These are phyloP conservation scores for Boletellus deceptivus DNA, from an alignment of 1,284 basidiomycete species.

Conservation along the genomic window DNA sequence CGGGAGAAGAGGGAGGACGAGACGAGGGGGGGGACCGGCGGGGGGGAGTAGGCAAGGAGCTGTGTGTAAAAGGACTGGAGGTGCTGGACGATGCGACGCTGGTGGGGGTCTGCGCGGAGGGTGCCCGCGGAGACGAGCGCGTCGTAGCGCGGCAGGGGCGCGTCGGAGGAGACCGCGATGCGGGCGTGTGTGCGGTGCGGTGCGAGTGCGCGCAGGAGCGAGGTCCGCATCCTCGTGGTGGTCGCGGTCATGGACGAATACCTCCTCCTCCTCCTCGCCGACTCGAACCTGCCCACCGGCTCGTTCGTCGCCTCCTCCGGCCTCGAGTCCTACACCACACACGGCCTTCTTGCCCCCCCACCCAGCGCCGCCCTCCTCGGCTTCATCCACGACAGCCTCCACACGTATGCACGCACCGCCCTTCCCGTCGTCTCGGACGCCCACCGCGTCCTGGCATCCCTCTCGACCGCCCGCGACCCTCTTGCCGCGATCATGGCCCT, in stretches of 20 bases:
- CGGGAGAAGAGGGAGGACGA: conserved; percentile 46
- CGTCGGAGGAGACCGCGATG: not conserved
- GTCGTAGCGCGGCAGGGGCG: conserved; percentile 73
- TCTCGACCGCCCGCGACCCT: conserved; percentile 22
- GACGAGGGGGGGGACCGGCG: conserved; percentile 41
- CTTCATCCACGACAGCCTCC: conserved; percentile 71
- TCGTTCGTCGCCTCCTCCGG: conserved; percentile 92
- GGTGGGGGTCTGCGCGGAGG: conserved; percentile 79
- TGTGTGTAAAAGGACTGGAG: conserved; percentile 81
- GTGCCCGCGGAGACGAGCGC: conserved; percentile 70
- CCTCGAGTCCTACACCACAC: conserved; percentile 85
- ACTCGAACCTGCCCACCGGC: conserved; percentile 84
- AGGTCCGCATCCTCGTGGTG: too few species aligned
- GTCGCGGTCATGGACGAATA: conserved; percentile 41
- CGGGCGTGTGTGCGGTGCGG: too few species aligned
- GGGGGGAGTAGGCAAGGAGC: conserved; percentile 72
- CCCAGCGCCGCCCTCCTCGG: conserved; percentile 42
- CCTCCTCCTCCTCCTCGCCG: conserved; percentile 70
- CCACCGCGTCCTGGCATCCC: conserved; percentile 45
- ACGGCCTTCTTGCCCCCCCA: conserved; percentile 65
- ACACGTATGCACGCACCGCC: conserved; percentile 72
- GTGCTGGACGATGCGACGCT: conserved; percentile 79
- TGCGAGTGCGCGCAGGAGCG: too few species aligned
- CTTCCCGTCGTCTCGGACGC: conserved; percentile 76
- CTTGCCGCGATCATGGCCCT: conserved; percentile 51